Conservation (phyloP, 1,284 basidiomycete genomes). For the Ceratobasidium sp. region DNA sequence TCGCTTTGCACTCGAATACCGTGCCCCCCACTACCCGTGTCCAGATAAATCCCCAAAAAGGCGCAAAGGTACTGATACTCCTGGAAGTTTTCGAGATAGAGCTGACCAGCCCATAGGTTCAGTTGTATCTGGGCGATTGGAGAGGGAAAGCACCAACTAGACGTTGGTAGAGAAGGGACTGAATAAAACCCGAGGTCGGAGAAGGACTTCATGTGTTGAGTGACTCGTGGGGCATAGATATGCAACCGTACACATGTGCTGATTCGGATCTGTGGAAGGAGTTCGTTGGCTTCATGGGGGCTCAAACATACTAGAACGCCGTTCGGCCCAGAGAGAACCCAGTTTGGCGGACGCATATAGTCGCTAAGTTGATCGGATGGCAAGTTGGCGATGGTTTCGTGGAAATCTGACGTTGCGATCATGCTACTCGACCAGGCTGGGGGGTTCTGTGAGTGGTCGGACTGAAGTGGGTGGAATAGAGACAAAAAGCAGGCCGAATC, state of each 20-base stretch:
- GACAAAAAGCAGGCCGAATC: neutral
- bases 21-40: neutral
- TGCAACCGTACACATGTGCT: slow-evolving; percentile 60
- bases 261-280: slow-evolving; percentile 59
- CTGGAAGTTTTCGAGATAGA: slow-evolving; percentile 58
- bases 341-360: slow-evolving; percentile 52
- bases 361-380: slow-evolving; percentile 59
- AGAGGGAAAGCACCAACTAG: neutral
- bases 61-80: slow-evolving; percentile 57
- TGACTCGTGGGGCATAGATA: slow-evolving; percentile 61
- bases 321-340: slow-evolving; percentile 55
- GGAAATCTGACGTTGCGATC: slow-evolving; percentile 51
- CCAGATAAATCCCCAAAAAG: slow-evolving; percentile 58
- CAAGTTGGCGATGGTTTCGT: slow-evolving; percentile 49
- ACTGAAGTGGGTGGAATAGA: slow-evolving; percentile 1
- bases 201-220: slow-evolving; percentile 58
- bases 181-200: slow-evolving; percentile 49
- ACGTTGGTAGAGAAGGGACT: slow-evolving; percentile 46
- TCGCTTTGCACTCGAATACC: slow-evolving; percentile 17
- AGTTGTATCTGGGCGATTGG: slow-evolving; percentile 54
- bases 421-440: slow-evolving; percentile 7
- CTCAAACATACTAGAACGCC: slow-evolving; percentile 61
- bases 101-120: slow-evolving; percentile 63
- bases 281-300: slow-evolving; percentile 62
- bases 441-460: neutral